Percentiles rank a stretch among this genome's conserved stretches.
Conservation (phyloP, 192 early-diverging fungal genomes). For the Gryganskiella cystojenkinii region DNA sequence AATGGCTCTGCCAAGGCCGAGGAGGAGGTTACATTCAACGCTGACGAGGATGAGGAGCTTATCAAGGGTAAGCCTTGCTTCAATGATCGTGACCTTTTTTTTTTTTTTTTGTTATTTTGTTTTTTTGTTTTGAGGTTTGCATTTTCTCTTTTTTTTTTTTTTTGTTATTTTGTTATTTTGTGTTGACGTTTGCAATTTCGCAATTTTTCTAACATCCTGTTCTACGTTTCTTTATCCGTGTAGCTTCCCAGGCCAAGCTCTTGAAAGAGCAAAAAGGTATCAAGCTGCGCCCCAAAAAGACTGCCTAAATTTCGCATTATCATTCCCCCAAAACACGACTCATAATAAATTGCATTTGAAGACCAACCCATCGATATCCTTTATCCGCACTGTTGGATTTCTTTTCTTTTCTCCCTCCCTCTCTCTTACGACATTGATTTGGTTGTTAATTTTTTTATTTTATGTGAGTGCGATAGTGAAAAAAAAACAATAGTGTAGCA, state of each 20-base stretch:
- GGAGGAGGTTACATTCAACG: constrained; percentile 19
- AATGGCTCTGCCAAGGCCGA: background rate
- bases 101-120: background rate
- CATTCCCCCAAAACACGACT: background rate
- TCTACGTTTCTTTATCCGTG: background rate
- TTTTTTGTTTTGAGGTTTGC: background rate
- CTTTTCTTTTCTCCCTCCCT: too few relatives aligned
- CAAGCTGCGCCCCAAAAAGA: constrained; percentile 47
- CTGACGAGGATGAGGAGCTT: constrained; percentile 41
- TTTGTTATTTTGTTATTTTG: background rate
- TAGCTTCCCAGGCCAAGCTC: constrained; percentile 49
- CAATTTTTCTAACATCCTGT: too few relatives aligned
- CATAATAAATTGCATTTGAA: too few relatives aligned
- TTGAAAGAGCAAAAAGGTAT: constrained; percentile 47
- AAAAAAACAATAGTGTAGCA: background rate
- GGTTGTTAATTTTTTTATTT: too few relatives aligned
- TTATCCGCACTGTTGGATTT: too few relatives aligned
- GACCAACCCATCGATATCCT: too few relatives aligned
- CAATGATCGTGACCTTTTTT: background rate
- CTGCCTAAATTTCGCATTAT: background rate
- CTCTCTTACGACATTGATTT: too few relatives aligned
- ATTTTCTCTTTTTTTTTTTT: background rate
- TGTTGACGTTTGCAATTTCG: too few relatives aligned
- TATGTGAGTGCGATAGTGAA: background rate
- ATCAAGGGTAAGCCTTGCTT: constrained; percentile 43